phyloP scores from a whole-genome alignment of 495 filamentous ascomycete genomes.

The Physcia stellaris region DNA sequence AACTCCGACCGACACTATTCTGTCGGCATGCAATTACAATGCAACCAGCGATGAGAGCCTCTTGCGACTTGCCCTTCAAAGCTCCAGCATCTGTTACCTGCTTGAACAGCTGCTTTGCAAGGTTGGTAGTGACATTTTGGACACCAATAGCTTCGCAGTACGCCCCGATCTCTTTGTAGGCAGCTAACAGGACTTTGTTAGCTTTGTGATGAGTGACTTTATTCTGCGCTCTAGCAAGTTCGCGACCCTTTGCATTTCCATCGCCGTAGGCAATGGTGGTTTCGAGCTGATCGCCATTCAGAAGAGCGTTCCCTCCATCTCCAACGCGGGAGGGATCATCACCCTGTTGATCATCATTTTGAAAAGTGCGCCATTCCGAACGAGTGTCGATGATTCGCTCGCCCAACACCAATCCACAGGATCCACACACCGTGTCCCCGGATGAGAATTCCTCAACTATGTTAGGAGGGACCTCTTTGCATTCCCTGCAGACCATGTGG shows the following conservation, averaged over 20 bases:
- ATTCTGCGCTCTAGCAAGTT: conserved; percentile 77
- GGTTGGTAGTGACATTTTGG: conserved; percentile 63
- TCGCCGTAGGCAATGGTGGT: conserved; percentile 73
- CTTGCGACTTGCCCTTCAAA: conserved; percentile 90
- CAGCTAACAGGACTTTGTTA: conserved; percentile 61
- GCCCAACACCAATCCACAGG: conserved; percentile 82
- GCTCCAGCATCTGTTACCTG: conserved; percentile 78
- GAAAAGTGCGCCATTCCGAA: conserved; percentile 97
- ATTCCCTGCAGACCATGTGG: conserved; percentile 72
- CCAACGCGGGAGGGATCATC: conserved; percentile 97
- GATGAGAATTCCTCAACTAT: conserved; percentile 83
- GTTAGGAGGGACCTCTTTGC: conserved; percentile 79
- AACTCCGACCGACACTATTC: conserved; percentile 71
- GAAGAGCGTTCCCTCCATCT: conserved; percentile 71
- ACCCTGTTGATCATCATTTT: conserved; percentile 86
- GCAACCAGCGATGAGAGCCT: conserved; percentile 86
- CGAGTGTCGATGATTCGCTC: conserved; percentile 88
- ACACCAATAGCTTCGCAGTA: conserved; percentile 78
- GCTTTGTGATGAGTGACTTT: conserved; percentile 76
- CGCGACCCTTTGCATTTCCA: conserved; percentile 52
- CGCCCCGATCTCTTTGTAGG: conserved; percentile 80
- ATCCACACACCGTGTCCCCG: conserved; percentile 84
- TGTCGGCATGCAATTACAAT: conserved; percentile 96
- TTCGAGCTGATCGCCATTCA: conserved; percentile 85
- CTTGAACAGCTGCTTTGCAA: conserved; percentile 90